A percentile compares a stretch with the other conserved stretches of the same genome.
Evolutionary conservation across 345 rosid species (phyloP).

Genomic region (Acer negundo): DNA sequence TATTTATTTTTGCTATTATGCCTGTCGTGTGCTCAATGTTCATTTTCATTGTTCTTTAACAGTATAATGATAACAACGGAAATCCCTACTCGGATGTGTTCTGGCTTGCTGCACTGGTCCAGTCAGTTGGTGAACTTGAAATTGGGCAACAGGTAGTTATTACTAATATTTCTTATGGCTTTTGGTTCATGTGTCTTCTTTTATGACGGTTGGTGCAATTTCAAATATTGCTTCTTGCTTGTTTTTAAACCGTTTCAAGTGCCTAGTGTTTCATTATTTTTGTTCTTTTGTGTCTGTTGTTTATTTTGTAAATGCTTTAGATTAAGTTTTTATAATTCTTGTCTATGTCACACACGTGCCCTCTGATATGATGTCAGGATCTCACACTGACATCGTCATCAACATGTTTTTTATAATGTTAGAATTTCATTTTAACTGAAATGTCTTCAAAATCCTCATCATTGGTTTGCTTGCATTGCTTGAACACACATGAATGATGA

Average conservation of each 20-base stretch:
- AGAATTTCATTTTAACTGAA: neutral
- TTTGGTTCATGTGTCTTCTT: slow-evolving; percentile 20
- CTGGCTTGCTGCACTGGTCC: slow-evolving; percentile 94
- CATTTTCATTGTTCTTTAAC: slow-evolving; percentile 27
- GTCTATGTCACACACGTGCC: neutral
- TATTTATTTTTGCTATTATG: slow-evolving; percentile 19
- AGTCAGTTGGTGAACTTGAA: slow-evolving; percentile 91
- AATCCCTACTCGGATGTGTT: slow-evolving; percentile 92
- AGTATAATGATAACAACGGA: slow-evolving; percentile 96
- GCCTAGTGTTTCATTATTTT: neutral
- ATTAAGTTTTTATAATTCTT: neutral
- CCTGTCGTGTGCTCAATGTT: slow-evolving; percentile 5
- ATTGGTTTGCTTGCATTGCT: neutral
- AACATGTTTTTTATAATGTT: neutral
- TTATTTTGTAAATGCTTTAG: neutral
- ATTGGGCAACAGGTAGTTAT: slow-evolving; percentile 78
- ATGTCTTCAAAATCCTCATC: neutral
- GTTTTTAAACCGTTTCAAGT: neutral
- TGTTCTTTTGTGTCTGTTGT: neutral
- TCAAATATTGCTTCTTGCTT: neutral
- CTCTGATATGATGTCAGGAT: neutral
- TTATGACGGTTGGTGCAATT: neutral
- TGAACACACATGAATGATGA: neutral
- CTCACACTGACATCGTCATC: neutral
- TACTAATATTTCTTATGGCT: neutral